A percentile compares a stretch with the other conserved stretches of the same genome.
phyloP scores from a whole-genome alignment of 495 filamentous ascomycete species.

The Aspergillus heteromorphus region DNA sequence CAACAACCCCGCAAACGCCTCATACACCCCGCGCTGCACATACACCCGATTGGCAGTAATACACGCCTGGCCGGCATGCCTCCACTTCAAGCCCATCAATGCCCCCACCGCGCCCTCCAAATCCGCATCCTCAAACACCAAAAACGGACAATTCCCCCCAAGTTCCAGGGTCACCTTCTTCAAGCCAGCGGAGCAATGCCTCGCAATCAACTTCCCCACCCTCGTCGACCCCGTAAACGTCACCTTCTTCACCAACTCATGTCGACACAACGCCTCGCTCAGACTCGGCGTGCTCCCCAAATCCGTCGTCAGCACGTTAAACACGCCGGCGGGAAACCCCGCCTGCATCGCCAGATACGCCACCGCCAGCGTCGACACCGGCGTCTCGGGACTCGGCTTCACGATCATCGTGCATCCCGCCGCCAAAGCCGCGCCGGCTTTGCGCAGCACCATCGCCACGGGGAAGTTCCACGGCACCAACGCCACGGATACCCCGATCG shows the following conservation, averaged over 20 bases:
- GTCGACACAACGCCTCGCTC: constrained; percentile 60
- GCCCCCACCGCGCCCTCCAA: constrained; percentile 56
- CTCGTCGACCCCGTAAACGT: constrained; percentile 67
- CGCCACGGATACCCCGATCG: constrained; percentile 59
- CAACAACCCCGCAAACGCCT: constrained; percentile 48
- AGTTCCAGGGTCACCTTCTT: constrained; percentile 72
- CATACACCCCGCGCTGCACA: constrained; percentile 55
- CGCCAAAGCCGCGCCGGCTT: constrained; percentile 63
- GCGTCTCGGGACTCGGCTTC: constrained; percentile 59
- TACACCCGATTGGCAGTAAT: constrained; percentile 71
- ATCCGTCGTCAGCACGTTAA: constrained; percentile 52
- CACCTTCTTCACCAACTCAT: constrained; percentile 62
- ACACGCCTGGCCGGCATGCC: constrained; percentile 67
- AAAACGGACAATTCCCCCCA: constrained; percentile 70
- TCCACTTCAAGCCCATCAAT: constrained; percentile 60
- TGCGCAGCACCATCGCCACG: constrained; percentile 62
- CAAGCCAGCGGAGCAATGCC: constrained; percentile 53
- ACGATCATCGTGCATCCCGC: constrained; percentile 66
- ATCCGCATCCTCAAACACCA: constrained; percentile 71
- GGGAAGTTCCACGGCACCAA: constrained; percentile 65
- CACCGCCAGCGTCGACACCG: constrained; percentile 47
- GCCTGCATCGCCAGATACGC: constrained; percentile 50
- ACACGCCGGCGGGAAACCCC: constrained; percentile 51
- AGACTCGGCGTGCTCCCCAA: constrained; percentile 59
- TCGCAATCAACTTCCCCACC: constrained; percentile 59